A percentile compares a stretch with the other conserved stretches of the same genome.
Conservation (phyloP, 2,329 filamentous ascomycete species). For the Diaporthe vexans region DNA sequence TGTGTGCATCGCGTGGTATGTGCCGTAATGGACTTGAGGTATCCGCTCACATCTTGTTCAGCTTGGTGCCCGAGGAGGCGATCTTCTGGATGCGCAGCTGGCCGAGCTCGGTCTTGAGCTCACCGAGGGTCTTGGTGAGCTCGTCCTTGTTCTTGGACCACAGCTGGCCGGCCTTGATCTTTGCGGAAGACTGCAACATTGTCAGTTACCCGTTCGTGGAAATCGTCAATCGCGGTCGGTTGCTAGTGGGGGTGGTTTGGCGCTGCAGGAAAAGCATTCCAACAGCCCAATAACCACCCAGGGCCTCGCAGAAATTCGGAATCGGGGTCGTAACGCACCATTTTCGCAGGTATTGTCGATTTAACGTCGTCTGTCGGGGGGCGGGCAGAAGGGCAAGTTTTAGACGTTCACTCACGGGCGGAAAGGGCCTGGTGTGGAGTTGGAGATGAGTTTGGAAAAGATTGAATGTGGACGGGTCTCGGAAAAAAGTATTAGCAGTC, state of each 20-base stretch:
- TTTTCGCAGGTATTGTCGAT: conserved; percentile 41
- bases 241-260: conserved; percentile 11
- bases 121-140: conserved; percentile 92
- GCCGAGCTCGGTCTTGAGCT: conserved; percentile 96
- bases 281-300: background rate
- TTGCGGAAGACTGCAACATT: conserved; percentile 68
- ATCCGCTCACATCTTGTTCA: conserved; percentile 90
- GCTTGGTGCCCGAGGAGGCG: conserved; percentile 92
- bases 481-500: conserved; percentile 22
- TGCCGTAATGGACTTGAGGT: background rate
- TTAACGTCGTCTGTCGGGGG: conserved; percentile 42
- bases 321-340: conserved; percentile 41
- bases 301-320: conserved; percentile 27
- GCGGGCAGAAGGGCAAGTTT: conserved; percentile 38
- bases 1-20: conserved; percentile 26
- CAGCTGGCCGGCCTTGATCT: conserved; percentile 96
- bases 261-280: conserved; percentile 21
- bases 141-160: conserved; percentile 99
- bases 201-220: conserved; percentile 44
- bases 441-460: too few relatives aligned
- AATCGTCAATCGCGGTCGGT: conserved; percentile 33
- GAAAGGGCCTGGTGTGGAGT: too few relatives aligned
- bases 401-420: conserved; percentile 35
- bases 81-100: conserved; percentile 99
- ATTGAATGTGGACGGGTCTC: too few relatives aligned